These are phyloP conservation scores for Fomitiporia mediterranea DNA, from an alignment of 1,284 basidiomycete species.

Conservation along the genomic window DNA sequence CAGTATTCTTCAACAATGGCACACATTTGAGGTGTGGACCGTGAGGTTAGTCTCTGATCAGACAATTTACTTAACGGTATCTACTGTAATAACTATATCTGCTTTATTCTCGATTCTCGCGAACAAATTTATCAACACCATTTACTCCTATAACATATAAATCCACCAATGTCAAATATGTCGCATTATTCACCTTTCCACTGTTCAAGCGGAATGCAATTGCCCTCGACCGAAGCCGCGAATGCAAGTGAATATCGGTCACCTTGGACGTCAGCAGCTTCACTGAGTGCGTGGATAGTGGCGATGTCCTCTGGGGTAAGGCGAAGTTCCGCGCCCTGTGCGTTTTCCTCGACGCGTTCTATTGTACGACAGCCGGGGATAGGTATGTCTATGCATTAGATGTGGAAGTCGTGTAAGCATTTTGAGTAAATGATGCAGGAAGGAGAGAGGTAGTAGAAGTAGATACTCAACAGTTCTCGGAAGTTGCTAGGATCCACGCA, in stretches of 20 bases:
- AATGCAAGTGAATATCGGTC: not conserved
- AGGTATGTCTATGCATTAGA: conserved; percentile 17
- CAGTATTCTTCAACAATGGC: no score
- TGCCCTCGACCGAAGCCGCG: not conserved
- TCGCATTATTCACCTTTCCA: conserved; percentile 17
- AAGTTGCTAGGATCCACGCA: conserved; percentile 35
- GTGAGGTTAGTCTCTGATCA: no score
- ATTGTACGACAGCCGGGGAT: conserved; percentile 13
- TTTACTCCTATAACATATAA: no score
- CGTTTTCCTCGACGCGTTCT: conserved; percentile 17
- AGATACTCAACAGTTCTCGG: conserved; percentile 16
- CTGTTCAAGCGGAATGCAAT: conserved; percentile 14
- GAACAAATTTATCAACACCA: no score
- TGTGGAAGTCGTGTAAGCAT: not conserved
- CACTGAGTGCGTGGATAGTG: conserved; percentile 8
- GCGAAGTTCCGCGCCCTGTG: conserved; percentile 7
- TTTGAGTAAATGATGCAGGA: no score
- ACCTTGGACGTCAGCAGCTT: conserved; percentile 14
- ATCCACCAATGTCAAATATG: no score
- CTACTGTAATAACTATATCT: no score
- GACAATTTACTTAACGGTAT: no score
- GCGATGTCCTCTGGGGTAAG: conserved; percentile 10
- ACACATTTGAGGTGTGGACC: no score
- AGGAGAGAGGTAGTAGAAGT: not conserved
- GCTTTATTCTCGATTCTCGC: no score